These are phyloP conservation scores for Nevesoporus exiguus DNA, from an alignment of 768 basidiomycete species.

Conservation along the genomic window DNA sequence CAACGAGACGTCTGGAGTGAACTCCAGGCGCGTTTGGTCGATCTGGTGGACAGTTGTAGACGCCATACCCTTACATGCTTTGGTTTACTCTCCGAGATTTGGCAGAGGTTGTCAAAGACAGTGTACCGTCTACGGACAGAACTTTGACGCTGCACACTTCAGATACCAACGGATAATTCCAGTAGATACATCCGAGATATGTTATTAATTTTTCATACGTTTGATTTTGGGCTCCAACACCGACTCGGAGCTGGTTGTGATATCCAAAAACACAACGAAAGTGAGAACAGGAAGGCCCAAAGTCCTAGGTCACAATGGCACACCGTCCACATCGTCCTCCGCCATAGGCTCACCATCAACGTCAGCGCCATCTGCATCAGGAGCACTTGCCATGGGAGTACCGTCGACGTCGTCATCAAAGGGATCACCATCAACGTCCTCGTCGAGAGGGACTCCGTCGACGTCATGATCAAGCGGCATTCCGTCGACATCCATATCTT, in stretches of 20 bases:
- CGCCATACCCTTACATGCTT: conserved; percentile 21
- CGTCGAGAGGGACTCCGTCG: conserved; percentile 37
- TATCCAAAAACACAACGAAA: neutral
- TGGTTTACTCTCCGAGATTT: conserved; percentile 18
- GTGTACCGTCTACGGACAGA: conserved; percentile 25
- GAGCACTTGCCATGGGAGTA: conserved; percentile 29
- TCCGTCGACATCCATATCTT: conserved; percentile 52
- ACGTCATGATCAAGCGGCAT: conserved; percentile 38
- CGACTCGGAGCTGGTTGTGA: neutral
- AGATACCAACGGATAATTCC: neutral
- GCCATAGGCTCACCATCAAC: conserved; percentile 29
- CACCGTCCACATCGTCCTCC: conserved; percentile 38
- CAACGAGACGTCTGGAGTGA: conserved; percentile 8
- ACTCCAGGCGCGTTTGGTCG: conserved; percentile 10
- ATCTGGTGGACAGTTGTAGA: conserved; percentile 19
- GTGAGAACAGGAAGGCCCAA: neutral
- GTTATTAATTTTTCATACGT: neutral
- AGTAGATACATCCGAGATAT: neutral
- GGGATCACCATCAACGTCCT: conserved; percentile 26
- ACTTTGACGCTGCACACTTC: conserved; percentile 15
- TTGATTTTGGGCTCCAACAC: too few relatives aligned
- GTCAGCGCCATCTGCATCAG: conserved; percentile 17
- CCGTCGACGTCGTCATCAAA: conserved; percentile 39
- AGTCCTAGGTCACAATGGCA: conserved; percentile 29
- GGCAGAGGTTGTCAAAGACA: conserved; percentile 14